Conservation (phyloP, 169 alveolate species). For the Theileria parva region DNA sequence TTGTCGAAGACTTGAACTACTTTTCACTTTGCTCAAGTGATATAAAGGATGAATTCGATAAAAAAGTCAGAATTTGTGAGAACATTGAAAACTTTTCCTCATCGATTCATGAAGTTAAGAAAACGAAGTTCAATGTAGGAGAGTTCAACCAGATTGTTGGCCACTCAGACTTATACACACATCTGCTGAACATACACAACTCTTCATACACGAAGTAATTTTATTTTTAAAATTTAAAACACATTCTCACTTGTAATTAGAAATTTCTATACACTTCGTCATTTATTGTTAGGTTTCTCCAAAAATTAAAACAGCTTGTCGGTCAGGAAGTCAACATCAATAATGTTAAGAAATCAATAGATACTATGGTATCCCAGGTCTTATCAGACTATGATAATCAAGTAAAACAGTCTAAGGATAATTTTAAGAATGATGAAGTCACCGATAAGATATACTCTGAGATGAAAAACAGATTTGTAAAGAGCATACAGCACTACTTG, state of each 20-base stretch:
- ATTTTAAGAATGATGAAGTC: not conserved
- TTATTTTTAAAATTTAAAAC: not conserved
- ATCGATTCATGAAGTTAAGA: not conserved
- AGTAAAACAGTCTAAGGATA: not conserved
- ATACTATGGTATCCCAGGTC: slow-evolving; percentile 5
- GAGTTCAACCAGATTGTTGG: not conserved
- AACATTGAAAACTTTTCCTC: not conserved
- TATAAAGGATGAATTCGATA: not conserved
- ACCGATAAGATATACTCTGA: not conserved
- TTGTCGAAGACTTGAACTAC: not conserved
- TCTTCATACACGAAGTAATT: not conserved
- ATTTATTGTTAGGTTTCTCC: not conserved
- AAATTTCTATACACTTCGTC: not conserved
- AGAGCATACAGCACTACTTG: slow-evolving; percentile 21
- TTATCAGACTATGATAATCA: slow-evolving; percentile 26
- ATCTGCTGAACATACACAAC: not conserved
- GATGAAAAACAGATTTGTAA: slow-evolving; percentile 7
- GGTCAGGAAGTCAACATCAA: not conserved
- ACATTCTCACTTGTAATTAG: not conserved
- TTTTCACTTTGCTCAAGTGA: not conserved
- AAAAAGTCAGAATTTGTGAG: not conserved
- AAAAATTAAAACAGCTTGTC: not conserved
- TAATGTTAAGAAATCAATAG: slow-evolving; percentile 18
- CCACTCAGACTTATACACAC: not conserved
- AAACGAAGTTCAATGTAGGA: not conserved